Evolutionary conservation across 129 eudicot genomes (phyloP).

Genomic region (Tanacetum coccineum): DNA sequence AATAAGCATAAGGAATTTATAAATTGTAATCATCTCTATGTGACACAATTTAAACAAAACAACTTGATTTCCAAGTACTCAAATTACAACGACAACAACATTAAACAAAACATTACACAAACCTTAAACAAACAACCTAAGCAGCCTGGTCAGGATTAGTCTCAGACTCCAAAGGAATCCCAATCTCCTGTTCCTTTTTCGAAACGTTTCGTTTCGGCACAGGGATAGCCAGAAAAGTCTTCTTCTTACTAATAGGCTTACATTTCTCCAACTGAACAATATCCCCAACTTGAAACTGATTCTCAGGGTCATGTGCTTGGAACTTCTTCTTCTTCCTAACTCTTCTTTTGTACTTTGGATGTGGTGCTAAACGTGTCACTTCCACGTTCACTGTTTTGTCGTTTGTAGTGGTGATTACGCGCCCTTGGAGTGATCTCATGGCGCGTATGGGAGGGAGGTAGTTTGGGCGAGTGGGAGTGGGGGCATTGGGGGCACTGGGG

Average conservation of each 20-base stretch:
- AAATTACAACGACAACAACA: not conserved
- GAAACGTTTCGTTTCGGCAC: constrained; percentile 34
- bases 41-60: too few relatives aligned
- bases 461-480: constrained; percentile 3
- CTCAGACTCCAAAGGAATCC: constrained; percentile 54
- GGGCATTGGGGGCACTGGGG: constrained; percentile 24
- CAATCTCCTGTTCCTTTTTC: constrained; percentile 39
- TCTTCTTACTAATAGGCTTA: constrained; percentile 81
- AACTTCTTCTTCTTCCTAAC: constrained; percentile 83
- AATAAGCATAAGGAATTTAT: too few relatives aligned
- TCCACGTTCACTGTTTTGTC: constrained; percentile 91
- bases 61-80: too few relatives aligned
- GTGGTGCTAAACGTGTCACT: constrained; percentile 80
- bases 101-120: not conserved
- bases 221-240: constrained; percentile 70
- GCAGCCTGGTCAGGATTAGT: constrained; percentile 26
- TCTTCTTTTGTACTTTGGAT: constrained; percentile 91
- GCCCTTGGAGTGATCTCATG: constrained; percentile 70
- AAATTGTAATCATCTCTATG: too few relatives aligned
- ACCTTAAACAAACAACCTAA: constrained; percentile 19
- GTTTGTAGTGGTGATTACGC: constrained; percentile 65
- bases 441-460: constrained; percentile 55
- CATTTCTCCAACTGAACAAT: constrained; percentile 73
- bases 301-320: constrained; percentile 92
- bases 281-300: constrained; percentile 73